Percentiles rank a stretch among this genome's conserved stretches.
Evolutionary conservation across 2,329 filamentous ascomycete genomes (phyloP).

Genomic region (Tolypocladium sp.): DNA sequence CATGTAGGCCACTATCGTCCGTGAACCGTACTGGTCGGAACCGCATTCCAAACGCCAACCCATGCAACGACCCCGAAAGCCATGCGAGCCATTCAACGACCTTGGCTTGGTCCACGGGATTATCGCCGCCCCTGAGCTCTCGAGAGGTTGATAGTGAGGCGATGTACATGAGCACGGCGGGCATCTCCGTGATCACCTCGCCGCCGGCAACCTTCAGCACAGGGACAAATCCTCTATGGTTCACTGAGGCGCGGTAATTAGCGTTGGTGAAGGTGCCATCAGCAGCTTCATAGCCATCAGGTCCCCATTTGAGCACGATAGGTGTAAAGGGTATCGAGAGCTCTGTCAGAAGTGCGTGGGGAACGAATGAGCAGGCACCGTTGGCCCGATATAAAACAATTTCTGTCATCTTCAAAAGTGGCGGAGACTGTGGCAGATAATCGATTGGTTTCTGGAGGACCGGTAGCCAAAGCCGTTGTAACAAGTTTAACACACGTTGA

Average conservation of each 20-base stretch:
- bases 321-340: conserved; percentile 14
- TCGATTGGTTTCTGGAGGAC: no score
- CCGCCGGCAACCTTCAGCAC: conserved; percentile 15
- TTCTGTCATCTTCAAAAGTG: no score
- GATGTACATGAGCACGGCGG: conserved; percentile 22
- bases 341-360: conserved; percentile 20
- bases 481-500: no score
- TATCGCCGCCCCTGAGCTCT: conserved; percentile 11
- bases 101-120: conserved; percentile 12
- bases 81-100: conserved; percentile 22
- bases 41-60: conserved; percentile 14
- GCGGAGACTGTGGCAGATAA: no score
- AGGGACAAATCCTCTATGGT: conserved; percentile 21
- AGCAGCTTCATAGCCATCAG: conserved; percentile 11
- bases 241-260: conserved; percentile 16
- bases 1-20: conserved; percentile 7
- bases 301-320: conserved; percentile 10
- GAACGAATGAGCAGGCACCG: conserved; percentile 19
- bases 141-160: conserved; percentile 11
- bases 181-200: conserved; percentile 21
- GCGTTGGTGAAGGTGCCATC: conserved; percentile 21
- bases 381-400: conserved; percentile 15
- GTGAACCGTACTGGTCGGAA: conserved; percentile 17
- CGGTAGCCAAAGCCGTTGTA: no score
- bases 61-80: conserved; percentile 22